Percentiles rank a stretch among this genome's conserved stretches.
phyloP scores from a whole-genome alignment of 495 filamentous ascomycete genomes.

The Extremus antarcticus region DNA sequence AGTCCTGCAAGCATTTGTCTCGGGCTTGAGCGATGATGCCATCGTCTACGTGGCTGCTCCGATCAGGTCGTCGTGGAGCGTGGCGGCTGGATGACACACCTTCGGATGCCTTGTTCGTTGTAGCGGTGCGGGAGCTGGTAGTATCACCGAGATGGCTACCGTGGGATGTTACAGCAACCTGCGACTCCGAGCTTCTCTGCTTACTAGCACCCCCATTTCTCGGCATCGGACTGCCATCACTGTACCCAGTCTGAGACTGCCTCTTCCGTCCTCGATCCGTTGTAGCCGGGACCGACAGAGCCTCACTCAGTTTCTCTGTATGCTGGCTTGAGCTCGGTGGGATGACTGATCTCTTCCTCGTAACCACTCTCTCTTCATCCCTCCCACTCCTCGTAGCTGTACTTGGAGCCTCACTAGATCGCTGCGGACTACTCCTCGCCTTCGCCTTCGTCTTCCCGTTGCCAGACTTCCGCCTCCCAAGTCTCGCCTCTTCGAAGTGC shows the following conservation, averaged over 20 bases:
- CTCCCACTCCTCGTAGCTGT: background rate
- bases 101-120: background rate
- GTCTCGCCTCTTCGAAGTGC: slow-evolving; percentile 18
- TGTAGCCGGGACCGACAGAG: background rate
- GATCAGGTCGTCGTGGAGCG: background rate
- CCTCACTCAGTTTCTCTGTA: background rate
- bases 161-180: background rate
- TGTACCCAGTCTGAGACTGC: slow-evolving; percentile 9
- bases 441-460: background rate
- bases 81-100: background rate
- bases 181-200: background rate
- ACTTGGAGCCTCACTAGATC: background rate
- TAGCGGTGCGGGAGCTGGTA: background rate
- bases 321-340: background rate
- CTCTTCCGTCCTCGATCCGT: background rate
- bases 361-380: slow-evolving; percentile 9
- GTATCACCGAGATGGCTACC: background rate
- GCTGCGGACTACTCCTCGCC: background rate
- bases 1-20: slow-evolving; percentile 28
- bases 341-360: slow-evolving; percentile 13
- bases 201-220: background rate
- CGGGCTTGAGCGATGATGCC: slow-evolving; percentile 8
- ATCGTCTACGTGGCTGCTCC: background rate
- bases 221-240: slow-evolving; percentile 17
- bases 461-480: slow-evolving; percentile 12